Evolutionary conservation across 2,329 filamentous ascomycete species (phyloP).

Genomic region (Colletotrichum magnum): DNA sequence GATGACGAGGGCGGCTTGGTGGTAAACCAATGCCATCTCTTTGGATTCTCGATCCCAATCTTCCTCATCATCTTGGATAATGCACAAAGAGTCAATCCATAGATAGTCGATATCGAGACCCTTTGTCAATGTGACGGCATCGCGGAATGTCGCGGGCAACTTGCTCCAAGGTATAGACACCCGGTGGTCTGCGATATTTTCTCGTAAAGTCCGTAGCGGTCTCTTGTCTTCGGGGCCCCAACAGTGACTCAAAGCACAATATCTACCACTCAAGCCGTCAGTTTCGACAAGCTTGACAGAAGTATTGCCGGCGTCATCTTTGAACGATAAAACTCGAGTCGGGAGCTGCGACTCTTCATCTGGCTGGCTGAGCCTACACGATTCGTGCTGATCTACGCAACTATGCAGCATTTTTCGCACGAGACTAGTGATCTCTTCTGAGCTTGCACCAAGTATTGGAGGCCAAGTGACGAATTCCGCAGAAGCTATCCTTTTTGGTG

Average conservation of each 20-base stretch:
- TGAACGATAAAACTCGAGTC: neutral
- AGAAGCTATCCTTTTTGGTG: neutral
- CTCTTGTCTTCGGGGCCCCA: neutral
- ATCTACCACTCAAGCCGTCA: neutral
- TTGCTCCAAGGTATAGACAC: neutral
- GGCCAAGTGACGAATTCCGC: neutral
- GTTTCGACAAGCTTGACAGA: neutral
- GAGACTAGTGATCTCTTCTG: neutral
- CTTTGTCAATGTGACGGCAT: neutral
- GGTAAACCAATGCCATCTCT: neutral
- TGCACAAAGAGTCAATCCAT: conserved; percentile 39
- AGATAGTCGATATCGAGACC: conserved; percentile 30
- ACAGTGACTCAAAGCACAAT: conserved; percentile 2
- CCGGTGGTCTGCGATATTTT: neutral
- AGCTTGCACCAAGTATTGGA: neutral
- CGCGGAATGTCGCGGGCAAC: neutral
- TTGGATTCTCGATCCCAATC: neutral
- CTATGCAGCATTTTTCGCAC: neutral
- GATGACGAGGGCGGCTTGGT: neutral
- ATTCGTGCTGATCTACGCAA: neutral
- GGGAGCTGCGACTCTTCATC: neutral
- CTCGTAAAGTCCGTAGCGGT: neutral
- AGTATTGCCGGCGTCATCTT: neutral
- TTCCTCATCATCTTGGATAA: conserved; percentile 33
- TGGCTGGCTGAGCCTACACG: neutral